Evolutionary conservation across 176 grass and related monocot species (phyloP).

Genomic region (Triticum urartu): DNA sequence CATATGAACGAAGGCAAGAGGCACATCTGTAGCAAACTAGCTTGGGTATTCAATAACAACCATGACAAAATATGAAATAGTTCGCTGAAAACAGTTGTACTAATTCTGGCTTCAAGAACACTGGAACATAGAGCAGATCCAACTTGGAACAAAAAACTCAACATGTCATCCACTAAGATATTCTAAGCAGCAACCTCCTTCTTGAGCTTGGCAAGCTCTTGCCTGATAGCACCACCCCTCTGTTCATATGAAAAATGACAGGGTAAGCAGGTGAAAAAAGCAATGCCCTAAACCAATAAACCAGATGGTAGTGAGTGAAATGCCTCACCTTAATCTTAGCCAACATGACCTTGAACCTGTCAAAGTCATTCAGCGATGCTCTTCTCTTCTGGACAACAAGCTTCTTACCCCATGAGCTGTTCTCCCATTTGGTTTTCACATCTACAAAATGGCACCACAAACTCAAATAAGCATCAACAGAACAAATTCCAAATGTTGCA

Average conservation of each 20-base stretch:
- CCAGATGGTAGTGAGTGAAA: background rate
- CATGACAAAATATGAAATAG: conserved; percentile 32
- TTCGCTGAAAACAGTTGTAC: conserved; percentile 30
- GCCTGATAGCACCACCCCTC: conserved; percentile 81
- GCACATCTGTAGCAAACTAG: background rate
- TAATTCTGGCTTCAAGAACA: conserved; percentile 33
- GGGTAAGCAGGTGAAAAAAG: background rate
- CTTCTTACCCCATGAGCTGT: conserved; percentile 95
- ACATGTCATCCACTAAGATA: conserved; percentile 6
- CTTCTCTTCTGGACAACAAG: conserved; percentile 95
- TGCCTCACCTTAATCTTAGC: conserved; percentile 77
- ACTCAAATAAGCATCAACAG: background rate
- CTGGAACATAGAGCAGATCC: conserved; percentile 22
- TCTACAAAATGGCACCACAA: conserved; percentile 33
- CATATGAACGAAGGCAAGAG: background rate
- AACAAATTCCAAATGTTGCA: background rate
- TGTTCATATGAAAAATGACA: conserved; percentile 21
- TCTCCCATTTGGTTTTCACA: conserved; percentile 95
- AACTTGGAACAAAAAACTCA: conserved; percentile 40
- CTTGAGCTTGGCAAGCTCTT: conserved; percentile 84
- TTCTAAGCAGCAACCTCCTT: conserved; percentile 57
- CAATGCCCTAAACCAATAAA: background rate
- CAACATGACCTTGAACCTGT: conserved; percentile 96
- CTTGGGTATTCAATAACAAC: conserved; percentile 19
- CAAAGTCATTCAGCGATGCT: conserved; percentile 87